Base-by-base conservation (phyloP, 1,139 yeast genomes). In the Sugiyamaella castrensis region DNA sequence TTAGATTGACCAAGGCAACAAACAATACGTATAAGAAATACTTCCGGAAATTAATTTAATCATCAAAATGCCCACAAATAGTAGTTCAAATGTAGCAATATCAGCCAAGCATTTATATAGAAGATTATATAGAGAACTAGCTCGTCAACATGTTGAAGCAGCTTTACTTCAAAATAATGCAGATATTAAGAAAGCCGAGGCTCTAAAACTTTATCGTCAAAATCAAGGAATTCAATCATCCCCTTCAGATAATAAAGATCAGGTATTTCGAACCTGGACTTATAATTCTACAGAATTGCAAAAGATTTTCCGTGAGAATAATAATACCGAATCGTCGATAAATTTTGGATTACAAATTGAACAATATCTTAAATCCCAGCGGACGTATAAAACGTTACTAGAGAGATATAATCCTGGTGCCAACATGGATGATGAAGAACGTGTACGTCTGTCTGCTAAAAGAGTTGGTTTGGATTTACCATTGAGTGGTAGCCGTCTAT, bases 401-500 rank as follows among this genome's bases (percentile, higher is more conserved):
- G 94, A 86, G 56, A 76, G 95, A 57, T 91, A 91, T 67, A 88
- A 91, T 62, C 92, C 95, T 1, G 95, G 95, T 1, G 74, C 86
- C 55, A 78, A 79, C 36, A 79, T 85, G 81, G 77, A 81, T 30
- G 95, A 86, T 60, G 80, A 78, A 50, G 96, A 91, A 53, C 82
- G 84, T 51, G 82, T 91, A 26, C 73, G 81, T 59, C 79, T 79
- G 61, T 84, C 95, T 3, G 98, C 98, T 4, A 77, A 82, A 51
- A 76, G 83, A 55, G 98, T 92, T 11, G 98, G 98, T 0, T 75
- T 91, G 48, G 77, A 78, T 49, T 70, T 82, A 12, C 87, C 87
- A 10, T 51, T 15, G 46, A 42, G 28, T 13, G 28, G 27, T 16
- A 33, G 37, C 36, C 1, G 33, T 10, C 4, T 26, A 16, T 7